Percentiles rank a stretch among this genome's conserved stretches.
phyloP scores from a whole-genome alignment of 257 asterid genomes.

The Vinca minor region DNA sequence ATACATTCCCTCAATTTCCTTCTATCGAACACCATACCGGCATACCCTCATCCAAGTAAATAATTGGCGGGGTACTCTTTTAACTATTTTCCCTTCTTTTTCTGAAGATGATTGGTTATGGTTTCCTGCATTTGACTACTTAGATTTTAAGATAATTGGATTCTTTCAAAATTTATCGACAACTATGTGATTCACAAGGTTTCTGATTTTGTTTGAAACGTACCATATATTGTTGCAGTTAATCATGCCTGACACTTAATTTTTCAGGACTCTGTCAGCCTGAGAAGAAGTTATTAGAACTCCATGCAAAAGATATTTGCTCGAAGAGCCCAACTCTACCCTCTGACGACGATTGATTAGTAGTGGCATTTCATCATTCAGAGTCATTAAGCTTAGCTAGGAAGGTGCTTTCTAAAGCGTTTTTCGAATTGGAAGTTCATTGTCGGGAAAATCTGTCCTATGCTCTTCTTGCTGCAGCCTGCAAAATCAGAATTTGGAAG shows the following conservation, averaged over 20 bases:
- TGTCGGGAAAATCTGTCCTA: neutral
- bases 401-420: neutral
- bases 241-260: neutral
- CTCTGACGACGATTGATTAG: slow-evolving; percentile 48
- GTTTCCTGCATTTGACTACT: neutral
- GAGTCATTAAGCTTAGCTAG: neutral
- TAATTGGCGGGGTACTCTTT: too few relatives aligned
- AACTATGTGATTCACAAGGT: neutral
- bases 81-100: too few relatives aligned
- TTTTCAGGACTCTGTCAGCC: slow-evolving; percentile 78
- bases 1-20: too few relatives aligned
- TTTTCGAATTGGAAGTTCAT: neutral
- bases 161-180: neutral
- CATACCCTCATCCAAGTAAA: too few relatives aligned
- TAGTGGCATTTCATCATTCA: slow-evolving; percentile 1
- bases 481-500: neutral
- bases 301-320: slow-evolving; percentile 58
- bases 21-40: too few relatives aligned
- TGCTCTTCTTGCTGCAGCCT: neutral
- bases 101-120: too few relatives aligned
- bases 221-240: neutral
- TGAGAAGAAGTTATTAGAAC: slow-evolving; percentile 88
- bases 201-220: neutral
- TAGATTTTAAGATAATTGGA: neutral
- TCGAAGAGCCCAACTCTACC: slow-evolving; percentile 75